Conservation (phyloP, 2,329 filamentous ascomycete species). For the Trichoderma breve region DNA sequence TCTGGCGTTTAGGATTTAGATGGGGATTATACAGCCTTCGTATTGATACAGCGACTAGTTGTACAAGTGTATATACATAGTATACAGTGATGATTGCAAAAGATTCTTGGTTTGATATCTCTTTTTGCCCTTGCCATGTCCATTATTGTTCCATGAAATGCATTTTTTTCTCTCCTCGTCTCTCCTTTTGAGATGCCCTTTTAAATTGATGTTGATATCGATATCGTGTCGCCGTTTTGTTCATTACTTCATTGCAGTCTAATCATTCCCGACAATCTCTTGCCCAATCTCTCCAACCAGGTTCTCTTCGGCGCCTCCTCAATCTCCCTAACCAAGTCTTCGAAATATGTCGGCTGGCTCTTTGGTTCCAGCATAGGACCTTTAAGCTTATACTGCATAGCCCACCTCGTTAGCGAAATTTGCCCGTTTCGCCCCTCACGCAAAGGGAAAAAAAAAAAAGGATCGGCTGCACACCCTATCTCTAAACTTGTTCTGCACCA, state of each 20-base stretch:
- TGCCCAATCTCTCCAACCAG: conserved; percentile 50
- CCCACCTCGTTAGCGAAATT: conserved; percentile 15
- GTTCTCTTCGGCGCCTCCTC: conserved; percentile 60
- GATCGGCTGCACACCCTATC: conserved; percentile 45
- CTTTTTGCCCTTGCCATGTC: conserved; percentile 17
- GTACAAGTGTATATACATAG: conserved; percentile 27
- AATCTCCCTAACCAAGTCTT: conserved; percentile 59
- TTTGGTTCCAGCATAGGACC: conserved; percentile 54
- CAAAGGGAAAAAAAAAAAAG: background rate
- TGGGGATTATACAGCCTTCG: conserved; percentile 7
- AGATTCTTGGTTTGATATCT: conserved; percentile 33
- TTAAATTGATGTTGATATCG: background rate
- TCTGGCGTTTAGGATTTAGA: conserved; percentile 21
- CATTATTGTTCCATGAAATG: conserved; percentile 33
- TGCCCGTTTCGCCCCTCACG: background rate
- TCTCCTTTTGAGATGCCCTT: background rate
- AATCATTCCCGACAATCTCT: conserved; percentile 59
- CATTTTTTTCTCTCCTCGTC: background rate
- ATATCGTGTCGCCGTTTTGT: background rate
- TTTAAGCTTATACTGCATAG: conserved; percentile 39
- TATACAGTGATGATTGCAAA: conserved; percentile 24
- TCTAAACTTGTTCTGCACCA: conserved; percentile 59
- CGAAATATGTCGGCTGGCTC: conserved; percentile 64
- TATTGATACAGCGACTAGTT: conserved; percentile 12
- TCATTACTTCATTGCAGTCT: conserved; percentile 47